These are phyloP conservation scores for Aspergillus pseudoterreus DNA, from an alignment of 2,329 filamentous ascomycete genomes.

Conservation along the genomic window DNA sequence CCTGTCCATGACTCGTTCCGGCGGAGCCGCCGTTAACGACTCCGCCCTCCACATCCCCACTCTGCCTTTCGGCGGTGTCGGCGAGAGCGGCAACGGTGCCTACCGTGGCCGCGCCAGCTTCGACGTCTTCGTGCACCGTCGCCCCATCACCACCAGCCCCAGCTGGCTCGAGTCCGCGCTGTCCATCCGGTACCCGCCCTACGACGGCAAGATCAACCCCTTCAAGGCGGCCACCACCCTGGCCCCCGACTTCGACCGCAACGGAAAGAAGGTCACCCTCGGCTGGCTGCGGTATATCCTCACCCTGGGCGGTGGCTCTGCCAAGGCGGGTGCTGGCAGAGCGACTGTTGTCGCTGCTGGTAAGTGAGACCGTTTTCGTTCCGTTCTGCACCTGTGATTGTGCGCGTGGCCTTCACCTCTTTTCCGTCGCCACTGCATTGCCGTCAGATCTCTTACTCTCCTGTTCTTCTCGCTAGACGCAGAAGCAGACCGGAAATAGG, in stretches of 20 bases:
- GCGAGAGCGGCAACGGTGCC: slow-evolving; percentile 69
- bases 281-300: slow-evolving; percentile 39
- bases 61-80: slow-evolving; percentile 78
- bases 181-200: slow-evolving; percentile 59
- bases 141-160: slow-evolving; percentile 57
- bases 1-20: slow-evolving; percentile 60
- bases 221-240: slow-evolving; percentile 48
- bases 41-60: slow-evolving; percentile 70
- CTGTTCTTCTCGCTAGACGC: not conserved
- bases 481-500: not conserved
- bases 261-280: slow-evolving; percentile 44
- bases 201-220: slow-evolving; percentile 53
- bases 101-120: slow-evolving; percentile 73
- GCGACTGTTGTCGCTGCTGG: slow-evolving; percentile 35
- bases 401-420: not conserved
- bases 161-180: slow-evolving; percentile 58
- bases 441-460: slow-evolving; percentile 2
- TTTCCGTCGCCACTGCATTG: not conserved
- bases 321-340: slow-evolving; percentile 33
- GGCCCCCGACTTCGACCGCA: slow-evolving; percentile 59
- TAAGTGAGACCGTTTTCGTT: slow-evolving; percentile 28
- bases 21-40: slow-evolving; percentile 58
- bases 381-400: not conserved
- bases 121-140: slow-evolving; percentile 60
- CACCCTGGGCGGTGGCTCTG: slow-evolving; percentile 39